These are phyloP conservation scores for Geotrichum siamense DNA, from an alignment of 1,139 yeast species.

Conservation along the genomic window DNA sequence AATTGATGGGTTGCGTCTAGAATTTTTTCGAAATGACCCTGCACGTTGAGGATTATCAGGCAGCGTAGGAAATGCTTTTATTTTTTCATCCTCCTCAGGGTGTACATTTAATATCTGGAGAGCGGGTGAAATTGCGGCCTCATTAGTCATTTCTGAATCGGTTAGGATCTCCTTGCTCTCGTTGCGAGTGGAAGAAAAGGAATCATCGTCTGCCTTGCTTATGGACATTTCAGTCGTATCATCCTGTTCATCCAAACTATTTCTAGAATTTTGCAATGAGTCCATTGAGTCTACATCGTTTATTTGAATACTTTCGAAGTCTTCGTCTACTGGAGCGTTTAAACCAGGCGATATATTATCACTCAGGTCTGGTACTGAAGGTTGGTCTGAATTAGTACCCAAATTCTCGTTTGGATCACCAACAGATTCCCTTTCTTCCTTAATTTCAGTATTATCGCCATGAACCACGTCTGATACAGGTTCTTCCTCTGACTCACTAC, in stretches of 20 bases:
- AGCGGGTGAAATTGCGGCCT: background rate
- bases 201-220: background rate
- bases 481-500: too few species aligned
- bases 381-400: too few species aligned
- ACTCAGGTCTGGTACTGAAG: too few species aligned
- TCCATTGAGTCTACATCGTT: background rate
- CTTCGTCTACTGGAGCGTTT: constrained; percentile 1
- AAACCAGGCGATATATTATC: too few species aligned
- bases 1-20: constrained; percentile 26
- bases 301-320: background rate
- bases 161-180: background rate
- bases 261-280: background rate
- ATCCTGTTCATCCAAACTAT: background rate
- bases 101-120: constrained; percentile 2
- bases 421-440: too few species aligned
- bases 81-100: constrained; percentile 5
- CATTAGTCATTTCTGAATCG: background rate
- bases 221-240: constrained; percentile 1
- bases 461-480: too few species aligned
- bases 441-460: too few species aligned
- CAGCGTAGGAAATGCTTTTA: constrained; percentile 12
- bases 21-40: background rate
- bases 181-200: background rate
- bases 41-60: constrained; percentile 7
- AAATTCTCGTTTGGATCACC: too few species aligned